Evolutionary conservation across 345 rosid genomes (phyloP).

Genomic region (Salix brachista): DNA sequence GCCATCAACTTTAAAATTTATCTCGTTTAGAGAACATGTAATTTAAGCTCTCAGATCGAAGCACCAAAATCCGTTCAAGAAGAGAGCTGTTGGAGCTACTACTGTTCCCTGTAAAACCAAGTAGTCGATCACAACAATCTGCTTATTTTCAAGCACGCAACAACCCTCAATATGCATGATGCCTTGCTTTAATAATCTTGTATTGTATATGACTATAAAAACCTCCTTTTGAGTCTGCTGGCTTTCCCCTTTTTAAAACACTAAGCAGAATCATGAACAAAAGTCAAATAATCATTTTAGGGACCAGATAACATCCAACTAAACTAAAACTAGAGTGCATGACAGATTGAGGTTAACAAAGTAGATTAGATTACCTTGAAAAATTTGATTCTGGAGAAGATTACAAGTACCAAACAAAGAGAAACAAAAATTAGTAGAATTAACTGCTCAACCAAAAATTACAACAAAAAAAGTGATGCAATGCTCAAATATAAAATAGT

Average conservation of each 20-base stretch:
- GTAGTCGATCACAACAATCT: too few species aligned
- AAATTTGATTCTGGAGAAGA: slow-evolving; percentile 73
- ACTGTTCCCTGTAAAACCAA: too few species aligned
- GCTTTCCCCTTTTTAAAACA: not conserved
- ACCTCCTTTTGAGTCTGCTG: not conserved
- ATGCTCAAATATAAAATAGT: slow-evolving; percentile 1
- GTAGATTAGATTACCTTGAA: slow-evolving; percentile 58
- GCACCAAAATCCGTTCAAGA: not conserved
- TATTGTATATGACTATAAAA: too few species aligned
- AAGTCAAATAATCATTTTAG: not conserved
- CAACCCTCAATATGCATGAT: not conserved
- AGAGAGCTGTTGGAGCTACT: not conserved
- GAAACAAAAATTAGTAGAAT: slow-evolving; percentile 9
- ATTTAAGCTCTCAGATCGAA: not conserved
- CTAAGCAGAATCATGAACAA: not conserved
- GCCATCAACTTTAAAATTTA: too few species aligned
- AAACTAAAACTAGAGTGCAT: not conserved
- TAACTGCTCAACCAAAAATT: not conserved
- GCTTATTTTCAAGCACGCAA: not conserved
- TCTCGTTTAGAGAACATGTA: not conserved
- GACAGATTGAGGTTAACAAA: not conserved
- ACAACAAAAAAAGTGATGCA: slow-evolving; percentile 6
- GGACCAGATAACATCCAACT: not conserved
- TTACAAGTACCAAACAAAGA: slow-evolving; percentile 8
- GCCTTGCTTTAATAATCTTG: too few species aligned